These are phyloP conservation scores for Phialophora macrospora DNA, from an alignment of 2,329 filamentous ascomycete species.

Conservation along the genomic window DNA sequence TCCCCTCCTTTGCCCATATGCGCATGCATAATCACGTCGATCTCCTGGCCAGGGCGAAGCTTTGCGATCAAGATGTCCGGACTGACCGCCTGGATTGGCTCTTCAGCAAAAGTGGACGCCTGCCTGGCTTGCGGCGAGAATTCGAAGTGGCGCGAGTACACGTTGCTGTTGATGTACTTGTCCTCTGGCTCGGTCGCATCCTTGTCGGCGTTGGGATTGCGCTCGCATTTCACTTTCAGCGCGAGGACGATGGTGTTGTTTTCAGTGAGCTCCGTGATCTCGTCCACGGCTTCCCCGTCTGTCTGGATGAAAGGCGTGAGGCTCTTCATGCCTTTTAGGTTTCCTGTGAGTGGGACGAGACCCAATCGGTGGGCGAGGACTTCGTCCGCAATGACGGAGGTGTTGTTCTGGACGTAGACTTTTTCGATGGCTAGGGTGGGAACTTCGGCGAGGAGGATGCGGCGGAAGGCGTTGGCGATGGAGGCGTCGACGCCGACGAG, in stretches of 20 bases:
- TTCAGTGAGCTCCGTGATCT: constrained; percentile 61
- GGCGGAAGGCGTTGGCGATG: constrained; percentile 94
- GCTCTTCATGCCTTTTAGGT: constrained; percentile 76
- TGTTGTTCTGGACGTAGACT: constrained; percentile 94
- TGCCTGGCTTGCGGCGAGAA: constrained; percentile 77
- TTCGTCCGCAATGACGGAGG: constrained; percentile 96
- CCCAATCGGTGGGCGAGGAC: constrained; percentile 89
- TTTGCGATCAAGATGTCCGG: constrained; percentile 95
- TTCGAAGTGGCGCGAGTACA: constrained; percentile 77
- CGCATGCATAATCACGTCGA: constrained; percentile 87
- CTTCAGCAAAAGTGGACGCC: constrained; percentile 64
- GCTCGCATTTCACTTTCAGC: constrained; percentile 78
- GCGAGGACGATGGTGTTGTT: constrained; percentile 84
- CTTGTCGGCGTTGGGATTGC: constrained; percentile 72
- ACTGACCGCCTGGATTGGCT: constrained; percentile 74
- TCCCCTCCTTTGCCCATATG: constrained; percentile 92
- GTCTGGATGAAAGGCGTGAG: constrained; percentile 82
- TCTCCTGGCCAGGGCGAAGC: constrained; percentile 84
- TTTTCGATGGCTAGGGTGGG: constrained; percentile 92
- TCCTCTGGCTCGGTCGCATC: constrained; percentile 80
- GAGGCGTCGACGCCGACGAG: constrained; percentile 89
- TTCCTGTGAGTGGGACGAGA: constrained; percentile 84
- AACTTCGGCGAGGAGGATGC: constrained; percentile 92
- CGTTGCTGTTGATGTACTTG: constrained; percentile 82
- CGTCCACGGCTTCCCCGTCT: constrained; percentile 57